Evolutionary conservation across 2,329 filamentous ascomycete genomes (phyloP).

Genomic region (Colletotrichum spaethianum): DNA sequence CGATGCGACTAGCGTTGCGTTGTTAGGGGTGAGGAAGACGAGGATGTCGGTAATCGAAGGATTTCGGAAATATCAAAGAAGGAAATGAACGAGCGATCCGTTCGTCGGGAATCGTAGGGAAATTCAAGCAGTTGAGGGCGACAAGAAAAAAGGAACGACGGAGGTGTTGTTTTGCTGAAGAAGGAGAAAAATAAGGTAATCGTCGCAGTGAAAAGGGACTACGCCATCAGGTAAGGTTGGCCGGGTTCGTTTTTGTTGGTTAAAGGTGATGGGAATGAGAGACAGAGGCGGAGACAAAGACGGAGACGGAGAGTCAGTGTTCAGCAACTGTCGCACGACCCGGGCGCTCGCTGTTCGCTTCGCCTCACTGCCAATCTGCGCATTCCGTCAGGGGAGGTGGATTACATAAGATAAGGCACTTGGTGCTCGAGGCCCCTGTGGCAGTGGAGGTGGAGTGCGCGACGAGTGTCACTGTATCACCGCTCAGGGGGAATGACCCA

Average conservation of each 20-base stretch:
- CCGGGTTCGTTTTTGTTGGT: slow-evolving; percentile 7
- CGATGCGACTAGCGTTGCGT: slow-evolving; percentile 27
- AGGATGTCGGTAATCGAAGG: not conserved
- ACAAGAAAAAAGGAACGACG: slow-evolving; percentile 31
- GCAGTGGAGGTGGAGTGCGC: slow-evolving; percentile 7
- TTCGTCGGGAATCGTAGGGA: slow-evolving; percentile 19
- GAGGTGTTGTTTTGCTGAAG: slow-evolving; percentile 26
- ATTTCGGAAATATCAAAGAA: not conserved
- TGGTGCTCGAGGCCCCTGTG: slow-evolving; percentile 20
- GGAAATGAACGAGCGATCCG: slow-evolving; percentile 21
- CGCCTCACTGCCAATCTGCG: not conserved
- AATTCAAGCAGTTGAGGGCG: slow-evolving; percentile 7
- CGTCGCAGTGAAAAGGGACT: slow-evolving; percentile 15
- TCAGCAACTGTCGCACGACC: slow-evolving; percentile 5
- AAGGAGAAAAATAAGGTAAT: slow-evolving; percentile 22
- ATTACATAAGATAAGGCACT: slow-evolving; percentile 3
- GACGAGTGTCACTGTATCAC: not conserved
- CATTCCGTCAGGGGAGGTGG: not conserved
- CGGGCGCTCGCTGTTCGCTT: slow-evolving; percentile 13
- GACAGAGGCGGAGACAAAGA: not conserved
- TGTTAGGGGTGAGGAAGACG: slow-evolving; percentile 9
- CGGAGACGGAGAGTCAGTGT: slow-evolving; percentile 3
- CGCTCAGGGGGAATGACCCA: not conserved
- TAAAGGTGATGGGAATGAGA: not conserved
- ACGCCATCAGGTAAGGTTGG: slow-evolving; percentile 16